These are phyloP conservation scores for Cladosporium sp. DNA, from an alignment of 2,329 filamentous ascomycete genomes.

Conservation along the genomic window DNA sequence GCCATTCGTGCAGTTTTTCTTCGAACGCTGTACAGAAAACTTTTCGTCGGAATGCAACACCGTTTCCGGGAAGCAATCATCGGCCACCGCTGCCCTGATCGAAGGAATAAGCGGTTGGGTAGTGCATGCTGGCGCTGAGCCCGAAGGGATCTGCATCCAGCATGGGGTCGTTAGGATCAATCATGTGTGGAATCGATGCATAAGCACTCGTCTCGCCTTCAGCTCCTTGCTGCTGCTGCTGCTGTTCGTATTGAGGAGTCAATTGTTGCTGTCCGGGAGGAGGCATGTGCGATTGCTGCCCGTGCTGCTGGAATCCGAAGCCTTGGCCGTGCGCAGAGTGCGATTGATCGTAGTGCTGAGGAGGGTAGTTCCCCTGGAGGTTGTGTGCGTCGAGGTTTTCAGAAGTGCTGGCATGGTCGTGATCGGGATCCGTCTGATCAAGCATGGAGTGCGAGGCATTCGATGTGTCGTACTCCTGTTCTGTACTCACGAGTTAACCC, in stretches of 20 bases:
- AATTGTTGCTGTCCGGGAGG: constrained; percentile 17
- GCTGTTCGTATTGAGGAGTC: constrained; percentile 12
- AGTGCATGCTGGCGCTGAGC: constrained; percentile 89
- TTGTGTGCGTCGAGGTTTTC: constrained; percentile 13
- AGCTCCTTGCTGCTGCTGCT: constrained; percentile 4
- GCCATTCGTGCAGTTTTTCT: constrained; percentile 1
- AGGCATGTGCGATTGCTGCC: constrained; percentile 17
- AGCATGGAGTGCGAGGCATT: constrained; percentile 51
- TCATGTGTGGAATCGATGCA: constrained; percentile 35
- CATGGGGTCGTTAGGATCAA: constrained; percentile 75
- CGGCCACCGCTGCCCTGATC: constrained; percentile 14
- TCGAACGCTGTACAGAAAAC: not conserved
- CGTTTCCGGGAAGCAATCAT: not conserved
- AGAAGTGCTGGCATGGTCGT: constrained; percentile 19
- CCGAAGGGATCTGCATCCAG: constrained; percentile 92
- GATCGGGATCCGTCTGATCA: constrained; percentile 54
- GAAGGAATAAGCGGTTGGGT: constrained; percentile 65
- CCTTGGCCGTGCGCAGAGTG: constrained; percentile 12
- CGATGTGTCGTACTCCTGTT: constrained; percentile 91
- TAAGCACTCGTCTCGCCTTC: constrained; percentile 15
- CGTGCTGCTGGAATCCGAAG: constrained; percentile 11
- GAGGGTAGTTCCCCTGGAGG: constrained; percentile 24
- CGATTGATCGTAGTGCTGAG: constrained; percentile 21
- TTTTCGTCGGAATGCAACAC: not conserved
- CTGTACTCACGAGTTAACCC: constrained; percentile 65